A percentile compares a stretch with the other conserved stretches of the same genome.
Evolutionary conservation across 768 basidiomycete genomes (phyloP).

Genomic region (Boletus tomentosulus): DNA sequence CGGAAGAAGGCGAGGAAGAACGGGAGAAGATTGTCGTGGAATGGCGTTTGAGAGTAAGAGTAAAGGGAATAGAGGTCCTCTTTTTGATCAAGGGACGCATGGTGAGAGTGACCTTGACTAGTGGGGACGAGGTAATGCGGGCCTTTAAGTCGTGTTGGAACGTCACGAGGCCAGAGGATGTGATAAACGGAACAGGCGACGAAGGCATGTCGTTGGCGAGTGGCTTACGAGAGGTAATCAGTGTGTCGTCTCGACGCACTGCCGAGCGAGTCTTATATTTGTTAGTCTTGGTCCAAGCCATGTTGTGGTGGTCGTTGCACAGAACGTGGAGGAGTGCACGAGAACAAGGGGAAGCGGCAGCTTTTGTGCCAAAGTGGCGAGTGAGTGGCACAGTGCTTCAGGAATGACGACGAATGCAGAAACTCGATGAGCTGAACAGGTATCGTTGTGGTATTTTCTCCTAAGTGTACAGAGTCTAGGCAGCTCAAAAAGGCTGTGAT

Average conservation of each 20-base stretch:
- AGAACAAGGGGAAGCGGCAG: conserved; percentile 6
- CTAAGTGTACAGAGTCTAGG: conserved; percentile 12
- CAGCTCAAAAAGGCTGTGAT: conserved; percentile 16
- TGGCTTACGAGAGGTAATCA: conserved; percentile 14
- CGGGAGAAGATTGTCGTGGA: conserved; percentile 23
- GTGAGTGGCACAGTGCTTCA: conserved; percentile 6
- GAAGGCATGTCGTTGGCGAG: conserved; percentile 22
- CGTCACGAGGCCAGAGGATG: conserved; percentile 25
- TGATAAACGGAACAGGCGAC: conserved; percentile 25
- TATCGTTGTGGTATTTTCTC: conserved; percentile 16
- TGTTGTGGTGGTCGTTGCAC: conserved; percentile 15
- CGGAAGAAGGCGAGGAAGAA: conserved; percentile 14
- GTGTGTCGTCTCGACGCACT: conserved; percentile 11
- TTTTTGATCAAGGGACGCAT: conserved; percentile 28
- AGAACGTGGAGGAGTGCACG: conserved; percentile 14
- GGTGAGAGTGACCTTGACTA: conserved; percentile 25
- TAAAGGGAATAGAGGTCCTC: conserved; percentile 23
- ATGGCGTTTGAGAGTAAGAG: conserved; percentile 22
- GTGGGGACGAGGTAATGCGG: conserved; percentile 21
- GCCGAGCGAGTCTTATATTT: conserved; percentile 17
- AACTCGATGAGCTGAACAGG: conserved; percentile 6
- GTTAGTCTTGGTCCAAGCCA: conserved; percentile 14
- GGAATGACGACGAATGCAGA: conserved; percentile 9
- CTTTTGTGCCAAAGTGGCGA: conserved; percentile 18
- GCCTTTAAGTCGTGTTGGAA: conserved; percentile 29